phyloP scores from a whole-genome alignment of 2,329 filamentous ascomycete genomes.

The Hypomyces rosellus region DNA sequence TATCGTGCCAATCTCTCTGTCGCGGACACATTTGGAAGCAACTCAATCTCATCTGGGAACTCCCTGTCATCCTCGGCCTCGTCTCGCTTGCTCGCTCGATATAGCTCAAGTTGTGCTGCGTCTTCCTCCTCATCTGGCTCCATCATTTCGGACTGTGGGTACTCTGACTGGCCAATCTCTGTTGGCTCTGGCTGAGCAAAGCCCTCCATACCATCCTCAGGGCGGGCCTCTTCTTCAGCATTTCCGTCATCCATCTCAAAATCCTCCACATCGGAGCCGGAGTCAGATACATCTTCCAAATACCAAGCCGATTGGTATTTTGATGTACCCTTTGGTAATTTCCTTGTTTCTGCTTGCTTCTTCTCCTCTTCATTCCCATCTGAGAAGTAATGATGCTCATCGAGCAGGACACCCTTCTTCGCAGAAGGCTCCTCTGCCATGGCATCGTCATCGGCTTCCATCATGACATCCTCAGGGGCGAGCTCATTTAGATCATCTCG shows the following conservation, averaged over 20 bases:
- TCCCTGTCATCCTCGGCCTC: slow-evolving; percentile 88
- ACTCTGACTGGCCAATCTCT: slow-evolving; percentile 78
- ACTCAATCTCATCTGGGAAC: slow-evolving; percentile 95
- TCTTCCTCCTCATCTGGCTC: slow-evolving; percentile 76
- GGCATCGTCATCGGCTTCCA: slow-evolving; percentile 56
- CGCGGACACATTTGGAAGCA: slow-evolving; percentile 80
- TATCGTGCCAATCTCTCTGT: slow-evolving; percentile 81
- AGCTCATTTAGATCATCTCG: slow-evolving; percentile 77
- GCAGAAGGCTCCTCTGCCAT: slow-evolving; percentile 33
- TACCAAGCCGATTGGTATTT: slow-evolving; percentile 95
- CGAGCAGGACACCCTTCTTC: slow-evolving; percentile 83
- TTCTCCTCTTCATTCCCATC: slow-evolving; percentile 65
- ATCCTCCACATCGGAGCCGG: slow-evolving; percentile 77
- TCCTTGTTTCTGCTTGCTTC: slow-evolving; percentile 52
- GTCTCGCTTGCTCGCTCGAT: slow-evolving; percentile 67
- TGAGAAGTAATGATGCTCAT: slow-evolving; percentile 97
- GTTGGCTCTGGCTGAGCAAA: slow-evolving; percentile 61
- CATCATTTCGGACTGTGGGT: slow-evolving; percentile 91
- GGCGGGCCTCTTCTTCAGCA: slow-evolving; percentile 53
- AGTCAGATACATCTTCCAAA: slow-evolving; percentile 71
- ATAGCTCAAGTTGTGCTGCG: slow-evolving; percentile 71
- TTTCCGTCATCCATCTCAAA: slow-evolving; percentile 48
- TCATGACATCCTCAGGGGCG: slow-evolving; percentile 77
- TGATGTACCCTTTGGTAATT: slow-evolving; percentile 84
- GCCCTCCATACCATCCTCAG: slow-evolving; percentile 78